A percentile compares a stretch with the other conserved stretches of the same genome.
phyloP scores from a whole-genome alignment of 2,329 filamentous ascomycete species.

The Penicillium glabrum region DNA sequence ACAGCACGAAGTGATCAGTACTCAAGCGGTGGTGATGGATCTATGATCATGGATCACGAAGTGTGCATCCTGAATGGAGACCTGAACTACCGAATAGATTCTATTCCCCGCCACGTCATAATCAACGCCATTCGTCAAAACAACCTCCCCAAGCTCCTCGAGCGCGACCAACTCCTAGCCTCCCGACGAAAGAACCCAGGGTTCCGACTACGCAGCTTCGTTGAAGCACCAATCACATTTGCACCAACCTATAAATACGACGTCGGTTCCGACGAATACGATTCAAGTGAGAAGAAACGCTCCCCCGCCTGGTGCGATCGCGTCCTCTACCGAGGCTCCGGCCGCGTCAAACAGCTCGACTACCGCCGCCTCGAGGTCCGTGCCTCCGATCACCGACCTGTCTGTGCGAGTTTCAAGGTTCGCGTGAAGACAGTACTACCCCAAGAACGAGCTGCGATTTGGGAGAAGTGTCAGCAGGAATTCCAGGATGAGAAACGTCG shows the following conservation, averaged over 20 bases:
- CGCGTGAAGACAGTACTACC: conserved; percentile 79
- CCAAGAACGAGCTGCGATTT: conserved; percentile 63
- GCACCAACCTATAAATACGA: conserved; percentile 99
- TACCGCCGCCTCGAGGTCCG: conserved; percentile 87
- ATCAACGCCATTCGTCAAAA: conserved; percentile 78
- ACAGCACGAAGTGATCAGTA: conserved; percentile 72
- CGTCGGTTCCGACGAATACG: conserved; percentile 89
- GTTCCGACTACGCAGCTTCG: conserved; percentile 84
- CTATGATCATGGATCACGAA: conserved; percentile 94
- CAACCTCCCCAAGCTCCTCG: conserved; percentile 82
- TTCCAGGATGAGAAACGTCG: conserved; percentile 71
- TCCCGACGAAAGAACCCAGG: conserved; percentile 85
- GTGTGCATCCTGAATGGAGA: conserved; percentile 97
- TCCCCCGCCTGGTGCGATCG: conserved; percentile 97
- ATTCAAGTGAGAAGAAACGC: conserved; percentile 90
- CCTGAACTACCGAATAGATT: conserved; percentile 96
- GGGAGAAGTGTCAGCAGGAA: conserved; percentile 71
- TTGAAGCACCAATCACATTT: conserved; percentile 88
- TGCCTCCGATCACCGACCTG: conserved; percentile 89
- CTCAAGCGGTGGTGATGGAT: conserved; percentile 88
- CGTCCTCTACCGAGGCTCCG: conserved; percentile 78
- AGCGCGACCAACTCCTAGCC: conserved; percentile 89
- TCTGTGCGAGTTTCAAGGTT: conserved; percentile 80
- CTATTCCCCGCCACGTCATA: conserved; percentile 91
- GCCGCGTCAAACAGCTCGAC: conserved; percentile 80